Conservation (phyloP, 208 protist genomes). For the Kentomonas sorsogonicus region DNA sequence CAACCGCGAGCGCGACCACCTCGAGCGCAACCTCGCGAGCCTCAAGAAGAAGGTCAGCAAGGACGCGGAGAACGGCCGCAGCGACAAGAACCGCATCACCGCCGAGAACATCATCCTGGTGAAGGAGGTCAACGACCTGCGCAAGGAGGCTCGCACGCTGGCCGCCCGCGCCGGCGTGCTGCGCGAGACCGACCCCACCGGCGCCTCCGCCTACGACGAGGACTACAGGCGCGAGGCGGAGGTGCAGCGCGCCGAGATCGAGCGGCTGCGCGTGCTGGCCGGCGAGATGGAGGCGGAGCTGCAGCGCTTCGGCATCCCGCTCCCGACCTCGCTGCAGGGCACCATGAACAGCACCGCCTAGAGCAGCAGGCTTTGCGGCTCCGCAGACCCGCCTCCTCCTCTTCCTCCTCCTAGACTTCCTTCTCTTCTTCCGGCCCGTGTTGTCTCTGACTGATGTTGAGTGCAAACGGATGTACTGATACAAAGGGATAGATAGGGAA, state of each 20-base stretch:
- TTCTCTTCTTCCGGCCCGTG: no score
- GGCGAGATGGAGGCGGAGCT: slow-evolving; percentile 66
- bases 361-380: no score
- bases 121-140: slow-evolving; percentile 95
- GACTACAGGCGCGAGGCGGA: slow-evolving; percentile 78
- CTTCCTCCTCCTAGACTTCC: no score
- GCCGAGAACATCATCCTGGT: slow-evolving; percentile 95
- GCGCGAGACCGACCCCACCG: slow-evolving; percentile 36
- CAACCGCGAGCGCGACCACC: slow-evolving; percentile 92
- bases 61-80: slow-evolving; percentile 89
- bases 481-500: no score
- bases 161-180: slow-evolving; percentile 57
- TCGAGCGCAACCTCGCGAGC: slow-evolving; percentile 91
- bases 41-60: slow-evolving; percentile 93
- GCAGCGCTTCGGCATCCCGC: slow-evolving; percentile 51
- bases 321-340: slow-evolving; percentile 27
- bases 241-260: slow-evolving; percentile 83
- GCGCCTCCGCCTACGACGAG: slow-evolving; percentile 59
- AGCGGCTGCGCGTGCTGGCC: slow-evolving; percentile 52
- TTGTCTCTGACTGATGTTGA: no score
- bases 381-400: no score
- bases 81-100: slow-evolving; percentile 90
- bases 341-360: slow-evolving; percentile 5
- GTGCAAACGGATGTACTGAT: no score
- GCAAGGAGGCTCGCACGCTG: slow-evolving; percentile 91